Conservation (phyloP, 2,329 filamentous ascomycete species). For the Cordyceps javanica region DNA sequence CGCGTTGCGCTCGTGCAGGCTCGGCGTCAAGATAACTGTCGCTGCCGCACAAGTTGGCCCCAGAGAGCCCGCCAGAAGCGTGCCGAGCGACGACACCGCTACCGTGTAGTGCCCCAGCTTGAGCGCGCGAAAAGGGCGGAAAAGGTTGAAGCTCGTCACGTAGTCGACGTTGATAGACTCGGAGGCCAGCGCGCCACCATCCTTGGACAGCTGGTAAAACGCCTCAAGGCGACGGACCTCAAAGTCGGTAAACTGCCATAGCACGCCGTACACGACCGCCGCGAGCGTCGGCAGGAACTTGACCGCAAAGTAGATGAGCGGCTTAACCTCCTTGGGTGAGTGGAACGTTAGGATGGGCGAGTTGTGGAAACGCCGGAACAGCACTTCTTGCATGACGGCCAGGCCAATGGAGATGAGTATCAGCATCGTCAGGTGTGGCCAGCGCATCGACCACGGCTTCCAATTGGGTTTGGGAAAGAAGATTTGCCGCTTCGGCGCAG, state of each 20-base stretch:
- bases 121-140: conserved; percentile 58
- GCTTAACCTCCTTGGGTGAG: conserved; percentile 42
- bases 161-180: conserved; percentile 71
- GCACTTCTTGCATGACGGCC: conserved; percentile 45
- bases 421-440: conserved; percentile 51
- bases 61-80: conserved; percentile 59
- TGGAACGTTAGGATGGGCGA: conserved; percentile 44
- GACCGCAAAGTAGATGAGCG: conserved; percentile 52
- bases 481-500: conserved; percentile 30
- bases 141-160: conserved; percentile 59
- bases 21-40: conserved; percentile 51
- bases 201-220: conserved; percentile 58
- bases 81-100: conserved; percentile 57
- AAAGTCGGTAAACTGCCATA: conserved; percentile 62
- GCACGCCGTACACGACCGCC: conserved; percentile 55
- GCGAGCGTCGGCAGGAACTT: conserved; percentile 59
- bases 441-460: conserved; percentile 60
- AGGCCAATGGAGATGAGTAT: conserved; percentile 48
- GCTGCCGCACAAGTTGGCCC: conserved; percentile 64
- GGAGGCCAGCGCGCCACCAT: conserved; percentile 53
- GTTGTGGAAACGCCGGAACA: conserved; percentile 44
- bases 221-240: conserved; percentile 62
- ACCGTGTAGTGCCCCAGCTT: conserved; percentile 62
- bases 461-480: conserved; percentile 60
- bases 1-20: conserved; percentile 36